Percentiles rank a stretch among this genome's conserved stretches.
phyloP scores from a whole-genome alignment of 495 filamentous ascomycete genomes.

The Peziza echinospora region DNA sequence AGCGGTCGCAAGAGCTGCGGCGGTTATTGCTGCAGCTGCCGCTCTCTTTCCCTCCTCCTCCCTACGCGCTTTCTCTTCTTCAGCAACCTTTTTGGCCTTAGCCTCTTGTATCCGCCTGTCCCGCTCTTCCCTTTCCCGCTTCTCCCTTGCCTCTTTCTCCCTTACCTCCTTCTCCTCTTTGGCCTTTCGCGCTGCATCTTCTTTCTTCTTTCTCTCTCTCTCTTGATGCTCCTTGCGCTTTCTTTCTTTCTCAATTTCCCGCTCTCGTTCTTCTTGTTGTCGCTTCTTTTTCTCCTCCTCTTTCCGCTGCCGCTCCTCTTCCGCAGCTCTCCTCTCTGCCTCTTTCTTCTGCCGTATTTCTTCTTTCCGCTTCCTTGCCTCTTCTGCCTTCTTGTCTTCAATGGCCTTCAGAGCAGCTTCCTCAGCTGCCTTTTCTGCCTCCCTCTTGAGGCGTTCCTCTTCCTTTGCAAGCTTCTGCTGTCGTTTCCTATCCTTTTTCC shows the following conservation, averaged over 20 bases:
- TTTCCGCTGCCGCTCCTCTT: conserved; percentile 78
- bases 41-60: conserved; percentile 35
- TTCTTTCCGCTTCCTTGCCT: conserved; percentile 56
- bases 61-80: conserved; percentile 44
- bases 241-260: conserved; percentile 58
- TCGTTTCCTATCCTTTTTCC: conserved; percentile 74
- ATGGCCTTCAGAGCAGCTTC: conserved; percentile 54
- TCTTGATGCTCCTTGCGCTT: conserved; percentile 66
- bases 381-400: conserved; percentile 61
- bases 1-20: conserved; percentile 23
- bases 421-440: conserved; percentile 80
- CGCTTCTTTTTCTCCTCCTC: conserved; percentile 81
- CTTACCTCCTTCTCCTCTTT: conserved; percentile 52
- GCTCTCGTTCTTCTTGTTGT: conserved; percentile 62
- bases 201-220: conserved; percentile 49
- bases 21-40: conserved; percentile 25
- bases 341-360: conserved; percentile 73
- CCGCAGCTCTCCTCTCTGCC: conserved; percentile 73
- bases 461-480: conserved; percentile 69
- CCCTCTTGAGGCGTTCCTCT: conserved; percentile 67
- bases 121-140: conserved; percentile 52
- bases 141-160: conserved; percentile 52
- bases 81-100: conserved; percentile 36
- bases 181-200: conserved; percentile 35
- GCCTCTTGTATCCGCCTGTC: conserved; percentile 42